Percentiles rank a stretch among this genome's conserved stretches.
Evolutionary conservation across 2,329 filamentous ascomycete genomes (phyloP).

Genomic region (Volutella citrinella): DNA sequence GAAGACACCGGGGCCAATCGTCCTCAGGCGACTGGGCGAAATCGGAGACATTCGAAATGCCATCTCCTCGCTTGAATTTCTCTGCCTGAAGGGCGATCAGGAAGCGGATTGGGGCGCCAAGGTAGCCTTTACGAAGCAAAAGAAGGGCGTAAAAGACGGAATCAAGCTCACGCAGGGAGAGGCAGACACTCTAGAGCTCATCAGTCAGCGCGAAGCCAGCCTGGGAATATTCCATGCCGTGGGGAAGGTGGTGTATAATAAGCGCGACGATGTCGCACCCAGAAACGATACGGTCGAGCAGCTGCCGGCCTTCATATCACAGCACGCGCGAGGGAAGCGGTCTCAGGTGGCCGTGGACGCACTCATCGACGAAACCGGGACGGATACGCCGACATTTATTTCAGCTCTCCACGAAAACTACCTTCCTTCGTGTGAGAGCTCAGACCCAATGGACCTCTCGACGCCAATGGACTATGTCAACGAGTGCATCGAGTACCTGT

Average conservation of each 20-base stretch:
- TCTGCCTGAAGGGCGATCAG: constrained; percentile 80
- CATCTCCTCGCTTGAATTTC: constrained; percentile 87
- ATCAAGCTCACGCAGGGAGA: constrained; percentile 71
- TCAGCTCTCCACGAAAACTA: constrained; percentile 95
- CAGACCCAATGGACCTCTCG: constrained; percentile 45
- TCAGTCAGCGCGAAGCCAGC: constrained; percentile 84
- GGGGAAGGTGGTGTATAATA: constrained; percentile 96
- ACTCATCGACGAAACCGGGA: constrained; percentile 90
- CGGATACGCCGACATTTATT: constrained; percentile 86
- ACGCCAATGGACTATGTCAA: constrained; percentile 76
- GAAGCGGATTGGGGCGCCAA: constrained; percentile 72
- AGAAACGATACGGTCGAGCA: constrained; percentile 44
- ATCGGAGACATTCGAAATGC: constrained; percentile 91
- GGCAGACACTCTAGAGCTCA: constrained; percentile 71
- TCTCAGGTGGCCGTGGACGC: constrained; percentile 68
- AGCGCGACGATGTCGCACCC: constrained; percentile 60
- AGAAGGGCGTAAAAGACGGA: constrained; percentile 55
- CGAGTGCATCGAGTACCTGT: constrained; percentile 82
- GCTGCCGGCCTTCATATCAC: constrained; percentile 58
- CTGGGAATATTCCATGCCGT: constrained; percentile 95
- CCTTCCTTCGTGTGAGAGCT: constrained; percentile 71
- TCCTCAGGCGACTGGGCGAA: constrained; percentile 77
- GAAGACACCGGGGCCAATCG: constrained; percentile 72
- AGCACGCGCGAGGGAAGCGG: constrained; percentile 55
- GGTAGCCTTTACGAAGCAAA: constrained; percentile 67